A percentile compares a stretch with the other conserved stretches of the same genome.
These are phyloP conservation scores for Alternaria triticina DNA, from an alignment of 2,329 filamentous ascomycete species.

Conservation along the genomic window DNA sequence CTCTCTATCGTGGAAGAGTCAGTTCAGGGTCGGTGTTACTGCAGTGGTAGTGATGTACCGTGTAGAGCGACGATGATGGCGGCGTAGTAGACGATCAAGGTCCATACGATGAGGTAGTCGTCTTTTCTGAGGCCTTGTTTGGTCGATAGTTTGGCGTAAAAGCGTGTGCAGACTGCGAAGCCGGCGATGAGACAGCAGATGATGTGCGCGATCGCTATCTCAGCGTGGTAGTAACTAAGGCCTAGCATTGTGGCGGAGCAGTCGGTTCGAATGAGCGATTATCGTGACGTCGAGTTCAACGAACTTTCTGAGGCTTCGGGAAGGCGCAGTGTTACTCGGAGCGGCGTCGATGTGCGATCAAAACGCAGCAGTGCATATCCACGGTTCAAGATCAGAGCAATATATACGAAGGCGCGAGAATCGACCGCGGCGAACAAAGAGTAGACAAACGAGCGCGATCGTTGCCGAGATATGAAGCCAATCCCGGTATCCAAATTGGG, in stretches of 20 bases:
- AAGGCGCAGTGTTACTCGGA: background rate
- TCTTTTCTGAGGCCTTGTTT: background rate
- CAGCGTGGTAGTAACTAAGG: background rate
- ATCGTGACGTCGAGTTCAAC: too few species aligned
- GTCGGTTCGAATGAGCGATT: too few species aligned
- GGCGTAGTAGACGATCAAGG: background rate
- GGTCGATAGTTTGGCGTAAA: background rate
- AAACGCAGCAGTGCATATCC: background rate
- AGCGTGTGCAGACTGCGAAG: background rate
- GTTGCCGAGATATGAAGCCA: background rate
- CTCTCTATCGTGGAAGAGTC: background rate
- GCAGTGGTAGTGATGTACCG: background rate
- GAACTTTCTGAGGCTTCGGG: too few species aligned
- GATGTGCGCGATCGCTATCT: background rate
- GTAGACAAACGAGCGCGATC: background rate
- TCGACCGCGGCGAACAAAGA: background rate
- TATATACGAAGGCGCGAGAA: background rate
- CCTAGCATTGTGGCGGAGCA: background rate
- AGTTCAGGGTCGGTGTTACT: background rate
- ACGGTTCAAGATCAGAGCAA: background rate
- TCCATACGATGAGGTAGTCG: background rate
- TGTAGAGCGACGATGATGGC: background rate
- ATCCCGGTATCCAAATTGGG: background rate
- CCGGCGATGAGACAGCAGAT: background rate
- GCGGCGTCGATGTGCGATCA: background rate